phyloP scores from a whole-genome alignment of 2,329 filamentous ascomycete species.

The Arachnomyces sp. region DNA sequence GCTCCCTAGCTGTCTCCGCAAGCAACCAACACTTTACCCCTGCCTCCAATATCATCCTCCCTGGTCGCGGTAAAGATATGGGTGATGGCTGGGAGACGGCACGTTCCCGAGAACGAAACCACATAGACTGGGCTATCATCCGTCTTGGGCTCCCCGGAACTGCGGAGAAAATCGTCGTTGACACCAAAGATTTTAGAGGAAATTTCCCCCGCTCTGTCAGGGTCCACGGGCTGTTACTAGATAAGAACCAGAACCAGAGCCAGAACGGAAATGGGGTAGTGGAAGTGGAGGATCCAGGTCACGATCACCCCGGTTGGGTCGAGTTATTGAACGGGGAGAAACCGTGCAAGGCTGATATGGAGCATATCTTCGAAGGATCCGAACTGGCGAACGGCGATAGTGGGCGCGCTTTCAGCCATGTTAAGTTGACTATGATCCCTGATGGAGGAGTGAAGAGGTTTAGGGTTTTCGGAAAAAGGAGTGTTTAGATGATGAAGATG shows the following conservation, averaged over 20 bases:
- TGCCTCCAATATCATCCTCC: conserved; percentile 33
- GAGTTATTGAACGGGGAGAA: conserved; percentile 30
- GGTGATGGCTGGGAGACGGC: conserved; percentile 40
- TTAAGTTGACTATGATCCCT: conserved; percentile 87
- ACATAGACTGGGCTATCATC: conserved; percentile 37
- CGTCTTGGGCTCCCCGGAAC: conserved; percentile 32
- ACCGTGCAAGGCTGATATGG: conserved; percentile 32
- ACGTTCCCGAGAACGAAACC: conserved; percentile 30
- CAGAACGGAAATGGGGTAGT: neutral
- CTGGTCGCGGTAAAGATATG: conserved; percentile 39
- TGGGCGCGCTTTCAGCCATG: conserved; percentile 66
- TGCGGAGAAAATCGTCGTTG: conserved; percentile 33
- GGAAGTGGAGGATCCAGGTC: conserved; percentile 20
- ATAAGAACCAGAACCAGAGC: conserved; percentile 9
- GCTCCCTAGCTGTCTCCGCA: conserved; percentile 32
- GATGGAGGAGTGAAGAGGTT: conserved; percentile 89
- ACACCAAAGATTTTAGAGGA: conserved; percentile 40
- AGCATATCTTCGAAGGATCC: conserved; percentile 33
- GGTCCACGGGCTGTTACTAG: conserved; percentile 26
- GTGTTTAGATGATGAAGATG: too few species aligned
- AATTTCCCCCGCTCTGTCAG: conserved; percentile 36
- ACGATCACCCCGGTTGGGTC: conserved; percentile 30
- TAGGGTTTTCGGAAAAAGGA: conserved; percentile 62
- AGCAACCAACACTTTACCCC: conserved; percentile 38
- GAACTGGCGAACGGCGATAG: conserved; percentile 49